phyloP scores from a whole-genome alignment of 129 eudicot species.

The Scalesia atractyloides region DNA sequence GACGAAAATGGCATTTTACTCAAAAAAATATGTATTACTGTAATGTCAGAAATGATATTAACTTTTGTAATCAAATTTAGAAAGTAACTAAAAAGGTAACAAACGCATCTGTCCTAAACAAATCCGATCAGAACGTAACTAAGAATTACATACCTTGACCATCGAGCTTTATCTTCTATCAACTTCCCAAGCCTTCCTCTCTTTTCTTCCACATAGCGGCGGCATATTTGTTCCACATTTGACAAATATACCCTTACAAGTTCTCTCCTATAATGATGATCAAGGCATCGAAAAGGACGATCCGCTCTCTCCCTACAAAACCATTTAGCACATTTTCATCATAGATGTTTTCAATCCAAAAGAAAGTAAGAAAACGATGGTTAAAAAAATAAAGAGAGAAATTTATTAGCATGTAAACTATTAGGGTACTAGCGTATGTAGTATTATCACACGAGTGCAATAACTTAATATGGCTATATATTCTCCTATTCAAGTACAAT shows the following conservation, averaged over 20 bases:
- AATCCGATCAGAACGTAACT: not conserved
- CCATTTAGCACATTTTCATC: slow-evolving; percentile 18
- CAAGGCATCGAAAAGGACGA: slow-evolving; percentile 95
- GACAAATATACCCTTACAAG: slow-evolving; percentile 91
- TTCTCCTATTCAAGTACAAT: too few species aligned
- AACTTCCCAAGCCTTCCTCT: slow-evolving; percentile 82
- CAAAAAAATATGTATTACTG: too few species aligned
- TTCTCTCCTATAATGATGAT: slow-evolving; percentile 89
- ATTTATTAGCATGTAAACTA: not conserved
- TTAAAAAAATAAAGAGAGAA: not conserved
- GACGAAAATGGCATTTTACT: too few species aligned
- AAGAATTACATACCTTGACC: slow-evolving; percentile 75
- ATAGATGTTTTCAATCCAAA: slow-evolving; percentile 11
- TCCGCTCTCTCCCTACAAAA: slow-evolving; percentile 80
- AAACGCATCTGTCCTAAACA: not conserved
- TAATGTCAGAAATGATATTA: too few species aligned
- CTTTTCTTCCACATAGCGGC: slow-evolving; percentile 93
- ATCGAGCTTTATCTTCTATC: slow-evolving; percentile 91
- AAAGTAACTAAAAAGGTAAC: not conserved
- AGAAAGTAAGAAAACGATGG: not conserved
- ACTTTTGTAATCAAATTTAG: not conserved
- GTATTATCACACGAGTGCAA: not conserved
- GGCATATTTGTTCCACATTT: slow-evolving; percentile 94
- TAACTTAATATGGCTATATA: not conserved
- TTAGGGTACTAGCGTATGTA: not conserved